Evolutionary conservation across 2,329 filamentous ascomycete genomes (phyloP), one percentile per base, ranked within the genome.

Genomic region (Ophiosphaerella herpotricha): DNA sequence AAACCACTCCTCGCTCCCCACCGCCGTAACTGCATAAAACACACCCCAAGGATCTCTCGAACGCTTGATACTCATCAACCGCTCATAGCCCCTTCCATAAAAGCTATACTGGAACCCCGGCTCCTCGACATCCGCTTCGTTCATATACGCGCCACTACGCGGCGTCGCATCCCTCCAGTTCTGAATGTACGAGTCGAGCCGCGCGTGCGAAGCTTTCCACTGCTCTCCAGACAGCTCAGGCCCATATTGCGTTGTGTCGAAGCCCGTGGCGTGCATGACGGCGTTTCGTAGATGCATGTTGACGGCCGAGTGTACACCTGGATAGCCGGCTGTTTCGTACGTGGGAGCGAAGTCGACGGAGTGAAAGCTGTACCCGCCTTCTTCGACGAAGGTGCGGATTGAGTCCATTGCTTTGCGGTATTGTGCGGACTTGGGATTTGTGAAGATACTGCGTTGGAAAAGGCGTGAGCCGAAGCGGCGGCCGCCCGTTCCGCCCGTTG

Each of bases 141-240:
- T 75, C 62, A 72, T 48, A 43, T 75, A 68, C 13, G 68, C 68
- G 1, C 71, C 73, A 18, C 57, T 55, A 1, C 52, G 57, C 6
- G 64, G 61, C 18, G 48, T 59, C 9, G 57, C 63, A 42, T 63
- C 62, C 23, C 63, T 47, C 50, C 56, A 61, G 35, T 64, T 63
- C 23, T 69, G 51, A 4, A 62, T 39, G 46, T 61, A 66, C 18
- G 44, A 40, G 32, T 61, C 49, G 16, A 66, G 54, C n/a, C 64
- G 54, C 12, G 44, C 46, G 37, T 69, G 58, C n/a, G 50, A 59
- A 4, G 45, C 48, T 14, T 60, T 67, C 46, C 59, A 60, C 36
- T 67, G 40, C 21, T 60, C 60, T 1, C 55, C 50, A 5, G 60
- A 43, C 4, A 53, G 43, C 1, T 54, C 58, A 3, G 59, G 57